Conservation (phyloP, 2,329 filamentous ascomycete genomes). For the Penicillium sp. region DNA sequence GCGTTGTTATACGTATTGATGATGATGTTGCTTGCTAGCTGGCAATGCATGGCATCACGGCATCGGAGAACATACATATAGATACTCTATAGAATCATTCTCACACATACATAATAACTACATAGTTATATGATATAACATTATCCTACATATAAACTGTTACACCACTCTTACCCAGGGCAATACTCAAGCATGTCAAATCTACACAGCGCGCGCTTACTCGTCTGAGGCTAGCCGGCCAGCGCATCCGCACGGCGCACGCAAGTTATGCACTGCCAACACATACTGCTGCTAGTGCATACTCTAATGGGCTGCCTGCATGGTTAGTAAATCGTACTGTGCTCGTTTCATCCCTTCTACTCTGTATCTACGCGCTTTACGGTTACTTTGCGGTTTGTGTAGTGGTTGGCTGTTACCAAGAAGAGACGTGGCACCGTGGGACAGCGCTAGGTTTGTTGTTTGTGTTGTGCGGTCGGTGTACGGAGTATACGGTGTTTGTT, state of each 20-base stretch:
- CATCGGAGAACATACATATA: too few relatives aligned
- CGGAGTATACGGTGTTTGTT: too few relatives aligned
- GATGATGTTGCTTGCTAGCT: not conserved
- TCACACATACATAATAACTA: too few relatives aligned
- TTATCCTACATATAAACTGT: not conserved
- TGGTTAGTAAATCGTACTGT: not conserved
- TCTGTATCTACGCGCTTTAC: not conserved
- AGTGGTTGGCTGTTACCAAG: not conserved
- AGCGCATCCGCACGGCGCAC: slow-evolving; percentile 2
- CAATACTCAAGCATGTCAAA: too few relatives aligned
- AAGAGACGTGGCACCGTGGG: not conserved
- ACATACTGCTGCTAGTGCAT: slow-evolving; percentile 2
- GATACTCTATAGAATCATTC: too few relatives aligned
- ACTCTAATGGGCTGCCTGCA: slow-evolving; percentile 7
- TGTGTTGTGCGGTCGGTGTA: too few relatives aligned
- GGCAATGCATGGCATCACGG: not conserved
- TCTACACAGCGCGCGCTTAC: not conserved
- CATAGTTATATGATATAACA: not conserved
- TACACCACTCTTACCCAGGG: not conserved
- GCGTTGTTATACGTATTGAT: too few relatives aligned
- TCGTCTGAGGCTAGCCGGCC: slow-evolving; percentile 5
- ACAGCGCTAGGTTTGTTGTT: not conserved
- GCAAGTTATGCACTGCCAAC: slow-evolving; percentile 7
- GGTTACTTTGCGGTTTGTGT: too few relatives aligned
- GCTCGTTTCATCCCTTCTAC: too few relatives aligned